A percentile compares a stretch with the other conserved stretches of the same genome.
Conservation (phyloP, 805 yeast species). For the Starmerella geochares region DNA sequence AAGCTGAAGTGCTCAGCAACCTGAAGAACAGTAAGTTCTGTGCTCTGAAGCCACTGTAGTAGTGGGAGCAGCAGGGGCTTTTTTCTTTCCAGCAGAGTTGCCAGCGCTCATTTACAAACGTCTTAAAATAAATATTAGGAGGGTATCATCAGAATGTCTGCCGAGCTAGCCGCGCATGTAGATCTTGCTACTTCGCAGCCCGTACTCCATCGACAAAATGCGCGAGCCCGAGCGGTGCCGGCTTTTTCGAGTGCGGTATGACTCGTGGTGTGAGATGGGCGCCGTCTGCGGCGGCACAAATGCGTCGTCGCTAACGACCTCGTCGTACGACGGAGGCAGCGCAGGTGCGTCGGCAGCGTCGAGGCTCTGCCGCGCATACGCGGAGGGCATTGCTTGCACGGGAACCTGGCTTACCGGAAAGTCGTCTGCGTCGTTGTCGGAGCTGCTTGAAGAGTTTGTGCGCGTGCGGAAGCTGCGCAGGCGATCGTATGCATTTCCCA, state of each 20-base stretch:
- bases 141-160: background rate
- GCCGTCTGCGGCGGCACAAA: background rate
- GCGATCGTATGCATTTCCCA: background rate
- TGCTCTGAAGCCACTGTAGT: too few species aligned
- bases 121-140: background rate
- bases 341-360: background rate
- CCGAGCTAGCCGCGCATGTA: conserved; percentile 12
- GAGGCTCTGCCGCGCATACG: conserved; percentile 1
- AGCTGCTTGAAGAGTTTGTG: background rate
- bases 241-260: background rate
- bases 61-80: too few species aligned
- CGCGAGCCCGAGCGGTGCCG: background rate
- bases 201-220: conserved; percentile 29
- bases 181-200: conserved; percentile 39
- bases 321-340: conserved; percentile 20
- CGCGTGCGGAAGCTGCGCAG: conserved; percentile 6
- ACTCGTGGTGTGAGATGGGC: conserved; percentile 13
- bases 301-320: conserved; percentile 16
- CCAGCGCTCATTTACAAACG: too few species aligned
- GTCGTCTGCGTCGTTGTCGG: background rate
- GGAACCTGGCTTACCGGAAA: background rate
- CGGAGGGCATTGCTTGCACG: background rate
- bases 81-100: too few species aligned
- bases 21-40: too few species aligned
- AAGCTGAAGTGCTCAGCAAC: too few species aligned